phyloP scores from a whole-genome alignment of 768 basidiomycete species.

The Ramaria sp. region DNA sequence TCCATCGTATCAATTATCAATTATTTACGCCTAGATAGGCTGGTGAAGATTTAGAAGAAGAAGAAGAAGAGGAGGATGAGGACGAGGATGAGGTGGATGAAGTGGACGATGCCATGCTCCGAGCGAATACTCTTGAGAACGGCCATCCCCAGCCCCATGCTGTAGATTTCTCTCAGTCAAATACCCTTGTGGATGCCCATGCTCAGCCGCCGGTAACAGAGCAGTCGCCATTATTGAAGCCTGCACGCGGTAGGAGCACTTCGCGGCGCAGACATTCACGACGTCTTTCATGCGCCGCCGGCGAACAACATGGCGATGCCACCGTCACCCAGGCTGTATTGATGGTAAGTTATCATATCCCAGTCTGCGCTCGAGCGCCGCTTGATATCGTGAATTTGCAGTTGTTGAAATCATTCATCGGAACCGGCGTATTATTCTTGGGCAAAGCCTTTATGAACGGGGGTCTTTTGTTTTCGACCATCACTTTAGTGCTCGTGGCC shows the following conservation, averaged over 20 bases:
- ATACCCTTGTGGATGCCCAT: conserved; percentile 11
- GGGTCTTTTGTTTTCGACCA: conserved; percentile 77
- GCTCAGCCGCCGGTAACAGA: conserved; percentile 11
- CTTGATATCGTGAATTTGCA: conserved; percentile 19
- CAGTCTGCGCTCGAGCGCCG: not conserved
- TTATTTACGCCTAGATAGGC: conserved; percentile 38
- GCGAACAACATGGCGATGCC: conserved; percentile 71
- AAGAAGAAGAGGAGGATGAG: conserved; percentile 78
- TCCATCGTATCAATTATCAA: not conserved
- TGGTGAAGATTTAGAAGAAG: conserved; percentile 81
- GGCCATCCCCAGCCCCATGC: not conserved
- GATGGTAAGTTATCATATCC: conserved; percentile 49
- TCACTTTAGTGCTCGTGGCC: conserved; percentile 74
- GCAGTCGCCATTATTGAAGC: conserved; percentile 18
- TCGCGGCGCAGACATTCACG: conserved; percentile 35
- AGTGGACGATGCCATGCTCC: conserved; percentile 30
- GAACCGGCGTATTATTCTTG: conserved; percentile 91
- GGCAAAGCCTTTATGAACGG: conserved; percentile 98
- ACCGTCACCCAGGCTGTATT: conserved; percentile 85
- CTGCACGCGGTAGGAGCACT: conserved; percentile 3
- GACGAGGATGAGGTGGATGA: conserved; percentile 60
- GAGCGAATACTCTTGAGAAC: conserved; percentile 11
- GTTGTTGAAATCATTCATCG: conserved; percentile 90
- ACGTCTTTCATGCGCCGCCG: conserved; percentile 27
- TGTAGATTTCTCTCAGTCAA: not conserved